Conservation (phyloP, 352 stramenopile species). For the Globisporangium spiculum region DNA sequence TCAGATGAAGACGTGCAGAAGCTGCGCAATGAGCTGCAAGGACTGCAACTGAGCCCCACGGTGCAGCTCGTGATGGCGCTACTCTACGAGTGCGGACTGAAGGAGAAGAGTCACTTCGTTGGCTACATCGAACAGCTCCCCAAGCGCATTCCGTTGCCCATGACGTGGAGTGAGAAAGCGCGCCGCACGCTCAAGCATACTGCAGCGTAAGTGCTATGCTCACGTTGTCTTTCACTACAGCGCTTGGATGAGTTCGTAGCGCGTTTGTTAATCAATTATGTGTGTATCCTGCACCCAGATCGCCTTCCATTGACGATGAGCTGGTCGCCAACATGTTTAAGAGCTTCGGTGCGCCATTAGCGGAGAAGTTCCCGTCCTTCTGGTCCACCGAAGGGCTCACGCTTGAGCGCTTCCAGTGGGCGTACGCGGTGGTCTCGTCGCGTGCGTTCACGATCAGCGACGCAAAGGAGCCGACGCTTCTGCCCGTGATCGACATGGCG, state of each 20-base stretch:
- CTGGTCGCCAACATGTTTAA: slow-evolving; percentile 52
- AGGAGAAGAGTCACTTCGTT: slow-evolving; percentile 37
- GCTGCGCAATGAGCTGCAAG: slow-evolving; percentile 27
- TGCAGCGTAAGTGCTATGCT: slow-evolving; percentile 19
- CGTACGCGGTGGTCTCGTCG: slow-evolving; percentile 68
- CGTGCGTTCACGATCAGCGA: slow-evolving; percentile 43
- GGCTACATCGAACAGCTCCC: slow-evolving; percentile 68
- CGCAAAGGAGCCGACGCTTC: slow-evolving; percentile 46
- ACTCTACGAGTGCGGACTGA: slow-evolving; percentile 36
- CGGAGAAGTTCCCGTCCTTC: slow-evolving; percentile 31
- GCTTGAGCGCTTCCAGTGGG: slow-evolving; percentile 56
- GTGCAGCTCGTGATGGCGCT: slow-evolving; percentile 46
- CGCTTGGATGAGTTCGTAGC: neutral
- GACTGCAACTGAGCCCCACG: slow-evolving; percentile 41
- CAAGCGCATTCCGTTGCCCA: slow-evolving; percentile 38
- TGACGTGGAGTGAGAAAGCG: slow-evolving; percentile 33
- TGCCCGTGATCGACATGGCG: slow-evolving; percentile 79
- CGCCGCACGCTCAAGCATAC: slow-evolving; percentile 44
- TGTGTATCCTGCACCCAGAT: slow-evolving; percentile 17
- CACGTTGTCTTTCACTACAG: neutral
- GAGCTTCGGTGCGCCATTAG: slow-evolving; percentile 34
- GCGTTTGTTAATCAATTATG: neutral
- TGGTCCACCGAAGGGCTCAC: slow-evolving; percentile 36
- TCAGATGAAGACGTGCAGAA: neutral
- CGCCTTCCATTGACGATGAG: slow-evolving; percentile 48